Evolutionary conservation across 768 basidiomycete genomes (phyloP).

Genomic region (Lentinula sp.): DNA sequence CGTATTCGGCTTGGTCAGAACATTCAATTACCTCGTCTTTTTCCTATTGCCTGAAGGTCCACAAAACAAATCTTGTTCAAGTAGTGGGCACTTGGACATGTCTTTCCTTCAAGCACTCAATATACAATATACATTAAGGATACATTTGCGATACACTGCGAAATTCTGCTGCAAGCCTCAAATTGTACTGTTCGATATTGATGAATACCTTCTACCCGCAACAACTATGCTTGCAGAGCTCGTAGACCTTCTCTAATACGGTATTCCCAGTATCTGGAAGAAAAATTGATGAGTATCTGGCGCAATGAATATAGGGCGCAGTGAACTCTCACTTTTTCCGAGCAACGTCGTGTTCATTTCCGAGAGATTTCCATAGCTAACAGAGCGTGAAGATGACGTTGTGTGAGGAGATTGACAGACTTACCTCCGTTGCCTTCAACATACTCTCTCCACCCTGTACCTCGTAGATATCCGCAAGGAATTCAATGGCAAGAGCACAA

Average conservation of each 20-base stretch:
- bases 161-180: background rate
- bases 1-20: too few relatives aligned
- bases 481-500: constrained; percentile 75
- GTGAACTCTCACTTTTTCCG: constrained; percentile 54
- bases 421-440: constrained; percentile 44
- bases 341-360: constrained; percentile 64
- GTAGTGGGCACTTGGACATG: too few relatives aligned
- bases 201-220: too few relatives aligned
- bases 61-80: too few relatives aligned
- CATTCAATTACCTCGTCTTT: too few relatives aligned
- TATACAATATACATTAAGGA: background rate
- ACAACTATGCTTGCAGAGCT: background rate
- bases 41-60: too few relatives aligned
- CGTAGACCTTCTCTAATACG: constrained; percentile 48
- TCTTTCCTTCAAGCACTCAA: too few relatives aligned
- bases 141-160: background rate
- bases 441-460: constrained; percentile 41
- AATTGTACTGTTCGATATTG: too few relatives aligned
- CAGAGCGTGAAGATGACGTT: constrained; percentile 3
- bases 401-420: constrained; percentile 10
- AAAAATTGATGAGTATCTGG: background rate
- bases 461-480: constrained; percentile 74
- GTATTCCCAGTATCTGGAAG: constrained; percentile 67
- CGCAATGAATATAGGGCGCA: constrained; percentile 8
- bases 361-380: constrained; percentile 69